Evolutionary conservation across 139 green algal species (phyloP).

Genomic region (Diplosphaera chodatii): DNA sequence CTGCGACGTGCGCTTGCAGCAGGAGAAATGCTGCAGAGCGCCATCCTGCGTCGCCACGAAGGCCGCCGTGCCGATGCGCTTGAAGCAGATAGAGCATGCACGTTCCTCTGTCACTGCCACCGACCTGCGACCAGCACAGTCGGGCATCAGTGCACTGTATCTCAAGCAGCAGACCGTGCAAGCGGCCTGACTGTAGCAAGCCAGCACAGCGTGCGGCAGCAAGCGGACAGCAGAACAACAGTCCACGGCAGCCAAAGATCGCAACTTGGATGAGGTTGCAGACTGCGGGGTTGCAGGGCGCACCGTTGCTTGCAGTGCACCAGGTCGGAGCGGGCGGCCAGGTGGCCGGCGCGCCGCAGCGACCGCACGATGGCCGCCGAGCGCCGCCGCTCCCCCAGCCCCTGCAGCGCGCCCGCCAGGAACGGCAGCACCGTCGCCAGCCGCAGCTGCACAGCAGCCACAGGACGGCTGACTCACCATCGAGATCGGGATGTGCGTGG

Average conservation of each 20-base stretch:
- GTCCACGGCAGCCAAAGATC: too few relatives aligned
- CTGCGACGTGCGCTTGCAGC: slow-evolving; percentile 34
- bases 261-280: too few relatives aligned
- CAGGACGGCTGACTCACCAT: too few relatives aligned
- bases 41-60: slow-evolving; percentile 70
- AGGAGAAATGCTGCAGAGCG: slow-evolving; percentile 70
- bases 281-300: too few relatives aligned
- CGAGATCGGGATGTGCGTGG: too few relatives aligned
- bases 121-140: slow-evolving; percentile 12
- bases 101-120: slow-evolving; percentile 64
- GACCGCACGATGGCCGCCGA: slow-evolving; percentile 49
- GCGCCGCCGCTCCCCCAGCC: slow-evolving; percentile 44
- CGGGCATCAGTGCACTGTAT: background rate
- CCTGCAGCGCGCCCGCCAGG: slow-evolving; percentile 52
- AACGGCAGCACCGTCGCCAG: slow-evolving; percentile 52
- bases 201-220: too few relatives aligned
- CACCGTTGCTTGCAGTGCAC: slow-evolving; percentile 32
- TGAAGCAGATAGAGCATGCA: slow-evolving; percentile 76
- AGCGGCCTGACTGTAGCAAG: too few relatives aligned
- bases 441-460: slow-evolving; percentile 12
- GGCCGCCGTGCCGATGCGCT: slow-evolving; percentile 65
- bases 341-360: slow-evolving; percentile 50
- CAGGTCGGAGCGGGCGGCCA: slow-evolving; percentile 52
- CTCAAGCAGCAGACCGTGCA: too few relatives aligned
- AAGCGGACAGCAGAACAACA: too few relatives aligned